Base-by-base conservation (phyloP, 257 asterid genomes). In the Jacaranda copaia region DNA sequence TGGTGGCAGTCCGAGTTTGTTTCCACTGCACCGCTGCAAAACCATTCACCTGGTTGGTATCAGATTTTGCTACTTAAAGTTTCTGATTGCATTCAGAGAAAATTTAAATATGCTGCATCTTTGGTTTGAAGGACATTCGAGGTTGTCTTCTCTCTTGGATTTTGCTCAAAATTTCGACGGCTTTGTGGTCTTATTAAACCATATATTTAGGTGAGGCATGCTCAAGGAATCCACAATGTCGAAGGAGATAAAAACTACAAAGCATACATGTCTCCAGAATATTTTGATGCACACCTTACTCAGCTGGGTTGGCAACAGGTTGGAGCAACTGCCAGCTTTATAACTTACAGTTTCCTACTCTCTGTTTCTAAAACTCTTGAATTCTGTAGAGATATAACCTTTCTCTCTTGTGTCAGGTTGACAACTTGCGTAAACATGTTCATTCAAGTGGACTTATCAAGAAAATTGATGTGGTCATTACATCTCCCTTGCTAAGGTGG, bases 301-400 rank as follows among this genome's bases (percentile, higher is more conserved):
- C 90, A 86, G 73, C 82, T 93, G 79, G 98, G 98, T 61, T 93
- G 98, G 97, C 88, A 90, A 82, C 98, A 93, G 92, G 98, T 93
- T 51, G 56, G 83, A 66, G 63, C 69, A 61, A 38, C 78, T 8
- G 19, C 62, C 74, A 58, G 40, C 51, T 73, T 59, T 55, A 38
- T 75, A 35, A 72, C 57, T 68, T 64, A 11, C 51, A 72, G 18
- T 46, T 66, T 9, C 39, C 20, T 43, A 13, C 25, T 68, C 46
- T 39, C 61, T 4, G 36, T 61, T 55, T 74, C 52, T 42, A 12
- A 46, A 52, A 51, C 74, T 53, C 79, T 42, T 71, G 39, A 62
- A 19, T 43, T 72, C 55, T 57, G 32, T 59, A 25, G 55, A 43
- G 39, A 19, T 76, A 9, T 86, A 77, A 79, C 72, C 16, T 75